Base-by-base conservation (phyloP, 495 filamentous ascomycete species). In the Jackrogersella minutella region DNA sequence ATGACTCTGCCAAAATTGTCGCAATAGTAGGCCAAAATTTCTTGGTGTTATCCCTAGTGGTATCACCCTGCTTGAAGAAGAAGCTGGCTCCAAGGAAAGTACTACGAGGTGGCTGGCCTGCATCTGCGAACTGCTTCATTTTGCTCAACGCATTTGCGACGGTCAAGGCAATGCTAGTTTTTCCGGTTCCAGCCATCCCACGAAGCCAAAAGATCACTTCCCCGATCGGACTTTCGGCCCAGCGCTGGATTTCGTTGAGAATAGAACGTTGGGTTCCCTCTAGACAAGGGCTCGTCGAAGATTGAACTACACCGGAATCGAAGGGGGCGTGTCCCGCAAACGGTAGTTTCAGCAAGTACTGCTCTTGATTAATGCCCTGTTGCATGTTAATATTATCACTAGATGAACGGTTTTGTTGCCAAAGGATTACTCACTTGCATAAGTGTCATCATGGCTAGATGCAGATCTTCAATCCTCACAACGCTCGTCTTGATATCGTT, bases 51-150 rank as follows among this genome's bases (percentile, higher is more conserved):
- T 76, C 77, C 37, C 75, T 70, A 34, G 82, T 76, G 2, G 68
- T 69, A 21, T 80, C 78, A 13, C 78, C 79, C 62, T 73, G 74
- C 46, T 81, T 81, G 68, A 86, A 87, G 74, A 87, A 83, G 69
- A 84, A 85, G 62, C 74, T 82, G 0, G 67, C 74, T 28, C 69
- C 68, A 19, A 73, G 75, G 30, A 8, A 34, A n/a, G 52, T 43
- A 14, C 46, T 44, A 1, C 14, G 2, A 11, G 34, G 24, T n/a
- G 52, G 44, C 8, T 2, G 16, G n/a, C 16, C 8, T 6, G 19
- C 22, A 46, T 39, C 9, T 7, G 10, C 21, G 6, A 64, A 52
- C 13, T 61, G 10, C 17, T 41, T 34, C 7, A 44, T 39, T 9
- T 46, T 33, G 5, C 40, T 43, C 40, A 78, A 70, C 10, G 47